Percentiles rank a stretch among this genome's conserved stretches.
Conservation (phyloP, 2,329 filamentous ascomycete species). For the Beauveria rudraprayagi region DNA sequence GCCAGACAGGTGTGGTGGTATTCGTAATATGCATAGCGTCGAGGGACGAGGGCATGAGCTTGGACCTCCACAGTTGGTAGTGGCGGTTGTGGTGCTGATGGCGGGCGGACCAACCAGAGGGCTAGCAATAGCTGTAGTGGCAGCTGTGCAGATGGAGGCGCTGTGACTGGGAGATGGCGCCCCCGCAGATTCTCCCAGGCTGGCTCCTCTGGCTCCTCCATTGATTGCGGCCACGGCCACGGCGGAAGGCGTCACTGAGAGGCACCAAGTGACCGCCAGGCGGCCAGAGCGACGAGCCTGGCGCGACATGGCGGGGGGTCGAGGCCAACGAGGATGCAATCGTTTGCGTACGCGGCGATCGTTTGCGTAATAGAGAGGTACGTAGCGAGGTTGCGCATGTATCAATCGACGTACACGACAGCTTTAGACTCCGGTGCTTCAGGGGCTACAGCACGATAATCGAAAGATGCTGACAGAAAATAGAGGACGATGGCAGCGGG, state of each 20-base stretch:
- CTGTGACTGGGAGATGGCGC: background rate
- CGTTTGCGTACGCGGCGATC: background rate
- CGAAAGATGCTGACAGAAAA: background rate
- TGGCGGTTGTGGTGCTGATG: background rate
- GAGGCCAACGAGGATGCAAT: background rate
- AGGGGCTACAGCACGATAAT: background rate
- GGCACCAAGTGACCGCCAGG: constrained; percentile 5
- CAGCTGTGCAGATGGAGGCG: background rate
- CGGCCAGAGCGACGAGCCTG: constrained; percentile 6
- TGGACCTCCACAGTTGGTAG: background rate
- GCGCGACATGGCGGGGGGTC: background rate
- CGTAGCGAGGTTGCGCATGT: no score
- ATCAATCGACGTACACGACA: no score
- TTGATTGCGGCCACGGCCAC: background rate
- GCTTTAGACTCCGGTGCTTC: no score
- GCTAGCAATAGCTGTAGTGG: background rate
- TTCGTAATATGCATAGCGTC: background rate
- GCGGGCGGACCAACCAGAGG: background rate
- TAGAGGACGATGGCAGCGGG: background rate
- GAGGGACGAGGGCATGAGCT: background rate
- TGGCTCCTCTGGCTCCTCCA: background rate
- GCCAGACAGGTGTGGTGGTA: background rate
- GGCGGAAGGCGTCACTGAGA: constrained; percentile 8
- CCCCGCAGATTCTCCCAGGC: background rate
- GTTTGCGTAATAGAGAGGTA: no score